A percentile compares a stretch with the other conserved stretches of the same genome.
phyloP scores from a whole-genome alignment of 116 monocot species.

The Dioscorea cayenensis region DNA sequence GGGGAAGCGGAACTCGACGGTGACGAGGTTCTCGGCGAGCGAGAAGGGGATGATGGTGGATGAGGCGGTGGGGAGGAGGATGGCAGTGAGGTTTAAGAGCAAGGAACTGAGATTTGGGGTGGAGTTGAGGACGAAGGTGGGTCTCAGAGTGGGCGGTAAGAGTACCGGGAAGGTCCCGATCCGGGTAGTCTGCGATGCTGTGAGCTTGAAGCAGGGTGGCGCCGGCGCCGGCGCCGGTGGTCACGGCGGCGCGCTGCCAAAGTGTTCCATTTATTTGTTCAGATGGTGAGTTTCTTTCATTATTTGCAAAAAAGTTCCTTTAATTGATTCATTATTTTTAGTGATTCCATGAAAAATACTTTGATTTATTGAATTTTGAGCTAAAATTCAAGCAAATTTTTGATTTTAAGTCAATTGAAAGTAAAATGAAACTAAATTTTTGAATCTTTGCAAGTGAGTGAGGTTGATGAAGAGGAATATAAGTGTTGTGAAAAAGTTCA shows the following conservation, averaged over 20 bases:
- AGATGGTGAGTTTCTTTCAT: constrained; percentile 38
- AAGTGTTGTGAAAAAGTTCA: no score
- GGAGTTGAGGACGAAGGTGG: constrained; percentile 34
- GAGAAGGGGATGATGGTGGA: constrained; percentile 42
- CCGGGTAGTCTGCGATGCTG: constrained; percentile 30
- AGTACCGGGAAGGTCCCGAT: constrained; percentile 34
- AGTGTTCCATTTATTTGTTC: constrained; percentile 44
- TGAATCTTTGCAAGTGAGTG: no score
- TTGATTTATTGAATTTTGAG: no score
- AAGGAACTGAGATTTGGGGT: constrained; percentile 30
- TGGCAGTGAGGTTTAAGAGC: constrained; percentile 28
- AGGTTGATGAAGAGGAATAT: no score
- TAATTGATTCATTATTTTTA: neutral
- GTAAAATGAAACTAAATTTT: no score
- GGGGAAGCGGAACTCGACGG: constrained; percentile 42
- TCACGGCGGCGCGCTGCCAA: constrained; percentile 13
- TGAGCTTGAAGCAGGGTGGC: constrained; percentile 40
- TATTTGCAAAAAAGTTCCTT: neutral
- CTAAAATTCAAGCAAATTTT: no score
- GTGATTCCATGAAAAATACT: no score
- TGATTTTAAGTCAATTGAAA: no score
- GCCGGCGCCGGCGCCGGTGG: constrained; percentile 11
- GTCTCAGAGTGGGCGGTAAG: constrained; percentile 17
- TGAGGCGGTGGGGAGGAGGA: constrained; percentile 42
- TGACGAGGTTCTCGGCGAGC: constrained; percentile 15